phyloP scores from a whole-genome alignment of 2,329 filamentous ascomycete species.

The Microthyrium microscopicum region DNA sequence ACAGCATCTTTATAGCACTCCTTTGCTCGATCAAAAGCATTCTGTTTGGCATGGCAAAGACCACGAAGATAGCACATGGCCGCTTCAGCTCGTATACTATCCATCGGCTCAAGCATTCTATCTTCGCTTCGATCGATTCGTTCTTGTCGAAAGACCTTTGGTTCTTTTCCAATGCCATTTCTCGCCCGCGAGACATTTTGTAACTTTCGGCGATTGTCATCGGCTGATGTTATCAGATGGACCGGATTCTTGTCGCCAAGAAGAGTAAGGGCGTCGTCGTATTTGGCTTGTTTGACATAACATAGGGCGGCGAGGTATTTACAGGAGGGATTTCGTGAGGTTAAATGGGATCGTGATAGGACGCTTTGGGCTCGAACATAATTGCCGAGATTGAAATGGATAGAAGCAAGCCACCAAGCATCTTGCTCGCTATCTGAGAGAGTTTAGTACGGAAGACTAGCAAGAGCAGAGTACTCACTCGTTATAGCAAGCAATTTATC shows the following conservation, averaged over 20 bases:
- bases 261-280: slow-evolving; percentile 70
- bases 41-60: slow-evolving; percentile 90
- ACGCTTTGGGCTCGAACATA: slow-evolving; percentile 83
- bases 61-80: slow-evolving; percentile 94
- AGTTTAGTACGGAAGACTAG: slow-evolving; percentile 5
- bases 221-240: slow-evolving; percentile 57
- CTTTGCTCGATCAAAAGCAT: slow-evolving; percentile 90
- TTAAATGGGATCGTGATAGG: slow-evolving; percentile 67
- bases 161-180: slow-evolving; percentile 29
- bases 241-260: slow-evolving; percentile 90
- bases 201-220: slow-evolving; percentile 52
- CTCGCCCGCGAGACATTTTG: slow-evolving; percentile 37
- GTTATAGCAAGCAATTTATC: slow-evolving; percentile 93
- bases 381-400: slow-evolving; percentile 90
- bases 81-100: slow-evolving; percentile 74
- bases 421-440: slow-evolving; percentile 71
- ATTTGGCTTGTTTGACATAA: slow-evolving; percentile 79
- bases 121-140: slow-evolving; percentile 43
- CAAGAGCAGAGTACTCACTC: slow-evolving; percentile 38
- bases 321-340: slow-evolving; percentile 67
- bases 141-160: slow-evolving; percentile 28
- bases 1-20: slow-evolving; percentile 98
- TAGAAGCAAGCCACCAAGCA: slow-evolving; percentile 95
- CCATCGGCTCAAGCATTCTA: slow-evolving; percentile 50
- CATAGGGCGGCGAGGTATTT: slow-evolving; percentile 89